Percentiles rank a stretch among this genome's conserved stretches.
Conservation (phyloP, 371 early-diverging fungal genomes). For the Haplosporangium sp. region DNA sequence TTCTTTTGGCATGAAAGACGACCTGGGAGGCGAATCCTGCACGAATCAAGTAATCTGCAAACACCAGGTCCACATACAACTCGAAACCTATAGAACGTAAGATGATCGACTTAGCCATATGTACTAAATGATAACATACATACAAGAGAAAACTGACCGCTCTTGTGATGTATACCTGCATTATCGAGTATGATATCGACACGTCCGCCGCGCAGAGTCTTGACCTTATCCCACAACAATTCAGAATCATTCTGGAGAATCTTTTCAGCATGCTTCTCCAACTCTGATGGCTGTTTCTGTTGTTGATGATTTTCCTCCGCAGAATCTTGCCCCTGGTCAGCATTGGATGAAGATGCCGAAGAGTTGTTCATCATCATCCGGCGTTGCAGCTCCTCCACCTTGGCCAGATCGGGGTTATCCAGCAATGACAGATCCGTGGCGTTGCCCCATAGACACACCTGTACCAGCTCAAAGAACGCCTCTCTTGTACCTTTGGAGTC, state of each 20-base stretch:
- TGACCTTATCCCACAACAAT: conserved; percentile 66
- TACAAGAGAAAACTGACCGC: not conserved
- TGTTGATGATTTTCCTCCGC: conserved; percentile 28
- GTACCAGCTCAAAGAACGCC: conserved; percentile 76
- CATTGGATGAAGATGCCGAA: conserved; percentile 20
- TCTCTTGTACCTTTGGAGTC: conserved; percentile 55
- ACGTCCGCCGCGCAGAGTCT: conserved; percentile 61
- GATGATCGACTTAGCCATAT: not conserved
- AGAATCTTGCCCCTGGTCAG: conserved; percentile 51
- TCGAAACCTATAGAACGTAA: conserved; percentile 77
- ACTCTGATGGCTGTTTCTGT: conserved; percentile 11
- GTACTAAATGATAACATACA: not conserved
- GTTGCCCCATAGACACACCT: conserved; percentile 91
- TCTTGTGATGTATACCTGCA: conserved; percentile 64
- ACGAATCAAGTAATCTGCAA: conserved; percentile 89
- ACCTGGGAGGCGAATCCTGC: conserved; percentile 72
- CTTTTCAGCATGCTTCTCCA: conserved; percentile 54
- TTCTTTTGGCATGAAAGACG: conserved; percentile 87
- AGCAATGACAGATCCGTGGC: conserved; percentile 87
- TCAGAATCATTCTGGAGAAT: conserved; percentile 76
- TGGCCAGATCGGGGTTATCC: conserved; percentile 75
- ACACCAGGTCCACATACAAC: conserved; percentile 86
- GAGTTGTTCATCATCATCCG: conserved; percentile 48
- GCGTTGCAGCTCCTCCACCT: conserved; percentile 77
- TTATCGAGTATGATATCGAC: conserved; percentile 89